Conservation (phyloP, 2,329 filamentous ascomycete species). For the Cordyceps sp. region DNA sequence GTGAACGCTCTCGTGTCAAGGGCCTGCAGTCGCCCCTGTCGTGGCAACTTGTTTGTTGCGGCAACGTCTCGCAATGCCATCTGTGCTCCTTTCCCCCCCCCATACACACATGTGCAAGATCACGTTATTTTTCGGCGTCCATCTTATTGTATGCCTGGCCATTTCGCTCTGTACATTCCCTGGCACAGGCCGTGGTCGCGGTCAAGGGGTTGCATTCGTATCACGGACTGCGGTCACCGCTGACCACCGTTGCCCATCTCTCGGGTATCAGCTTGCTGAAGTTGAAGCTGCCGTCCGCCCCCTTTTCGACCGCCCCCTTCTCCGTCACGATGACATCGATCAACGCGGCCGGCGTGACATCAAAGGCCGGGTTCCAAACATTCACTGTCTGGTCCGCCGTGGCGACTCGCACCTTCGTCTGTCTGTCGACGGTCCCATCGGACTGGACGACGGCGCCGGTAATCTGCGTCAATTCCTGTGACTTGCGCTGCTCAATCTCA, state of each 20-base stretch:
- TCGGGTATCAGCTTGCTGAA: conserved; percentile 40
- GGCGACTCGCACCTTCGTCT: conserved; percentile 52
- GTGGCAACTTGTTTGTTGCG: no score
- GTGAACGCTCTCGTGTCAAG: conserved; percentile 5
- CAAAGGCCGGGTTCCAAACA: conserved; percentile 96
- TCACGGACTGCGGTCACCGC: no score
- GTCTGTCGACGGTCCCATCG: conserved; percentile 46
- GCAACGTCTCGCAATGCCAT: no score
- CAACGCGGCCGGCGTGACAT: conserved; percentile 74
- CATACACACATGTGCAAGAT: no score
- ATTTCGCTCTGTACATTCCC: no score
- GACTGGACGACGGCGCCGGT: conserved; percentile 55
- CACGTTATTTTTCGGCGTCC: no score
- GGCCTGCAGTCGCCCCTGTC: no score
- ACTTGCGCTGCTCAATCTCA: conserved; percentile 74
- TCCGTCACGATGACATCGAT: conserved; percentile 95
- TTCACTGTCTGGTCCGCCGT: conserved; percentile 63
- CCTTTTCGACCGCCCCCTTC: conserved; percentile 71
- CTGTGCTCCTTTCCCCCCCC: no score
- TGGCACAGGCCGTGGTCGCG: no score
- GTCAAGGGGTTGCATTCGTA: no score
- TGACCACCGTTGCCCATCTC: conserved; percentile 25
- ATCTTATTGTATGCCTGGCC: no score
- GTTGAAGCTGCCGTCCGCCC: conserved; percentile 51
- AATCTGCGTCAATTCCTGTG: conserved; percentile 69